A percentile compares a stretch with the other conserved stretches of the same genome.
These are phyloP conservation scores for Neopestalotiopsis sp. DNA, from an alignment of 2,329 filamentous ascomycete species.

Conservation along the genomic window DNA sequence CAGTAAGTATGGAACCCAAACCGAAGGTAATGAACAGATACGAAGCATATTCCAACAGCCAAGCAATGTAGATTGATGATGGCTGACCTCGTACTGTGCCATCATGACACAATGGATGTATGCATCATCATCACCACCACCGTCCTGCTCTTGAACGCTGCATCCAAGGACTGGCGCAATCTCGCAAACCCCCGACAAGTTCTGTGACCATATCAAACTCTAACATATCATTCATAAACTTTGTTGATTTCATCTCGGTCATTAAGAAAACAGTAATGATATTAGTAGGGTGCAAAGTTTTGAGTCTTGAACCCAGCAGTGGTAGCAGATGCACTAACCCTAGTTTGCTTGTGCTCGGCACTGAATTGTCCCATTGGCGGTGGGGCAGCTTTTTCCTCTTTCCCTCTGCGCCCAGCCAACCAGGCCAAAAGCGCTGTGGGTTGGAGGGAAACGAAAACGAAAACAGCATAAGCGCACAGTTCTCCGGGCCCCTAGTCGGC, in stretches of 20 bases:
- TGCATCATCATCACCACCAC: too few species aligned
- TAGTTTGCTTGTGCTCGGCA: too few species aligned
- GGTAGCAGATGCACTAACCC: not conserved
- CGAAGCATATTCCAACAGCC: not conserved
- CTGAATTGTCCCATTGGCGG: not conserved
- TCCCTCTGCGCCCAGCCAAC: not conserved
- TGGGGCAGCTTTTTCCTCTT: not conserved
- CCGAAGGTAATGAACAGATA: not conserved
- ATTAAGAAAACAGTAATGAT: not conserved
- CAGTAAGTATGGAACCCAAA: not conserved
- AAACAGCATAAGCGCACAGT: conserved; percentile 4
- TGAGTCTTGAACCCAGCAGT: not conserved
- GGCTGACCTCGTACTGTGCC: not conserved
- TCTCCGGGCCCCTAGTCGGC: conserved; percentile 2
- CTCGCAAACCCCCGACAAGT: not conserved
- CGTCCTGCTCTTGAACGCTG: not conserved
- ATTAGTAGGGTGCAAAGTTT: not conserved
- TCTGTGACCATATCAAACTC: not conserved
- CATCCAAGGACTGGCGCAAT: not conserved
- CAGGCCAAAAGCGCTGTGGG: not conserved
- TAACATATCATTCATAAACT: not conserved
- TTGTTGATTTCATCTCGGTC: not conserved
- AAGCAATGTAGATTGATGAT: not conserved
- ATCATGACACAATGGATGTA: too few species aligned
- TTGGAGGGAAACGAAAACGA: not conserved